Conservation (phyloP, 2,329 filamentous ascomycete species). For the Pseudogymnoascus destructans region DNA sequence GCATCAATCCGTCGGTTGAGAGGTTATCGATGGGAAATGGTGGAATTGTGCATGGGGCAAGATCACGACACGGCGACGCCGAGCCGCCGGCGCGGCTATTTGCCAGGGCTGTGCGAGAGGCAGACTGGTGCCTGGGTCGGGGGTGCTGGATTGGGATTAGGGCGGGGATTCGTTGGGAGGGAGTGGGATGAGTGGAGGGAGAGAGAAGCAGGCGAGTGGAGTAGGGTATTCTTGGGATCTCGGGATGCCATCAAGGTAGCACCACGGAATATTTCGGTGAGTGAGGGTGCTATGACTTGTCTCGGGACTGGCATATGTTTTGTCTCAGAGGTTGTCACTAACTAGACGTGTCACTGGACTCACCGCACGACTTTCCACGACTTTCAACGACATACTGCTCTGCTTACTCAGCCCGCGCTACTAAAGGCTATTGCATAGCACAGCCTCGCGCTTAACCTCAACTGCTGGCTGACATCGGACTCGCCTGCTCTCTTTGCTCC, state of each 20-base stretch:
- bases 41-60: background rate
- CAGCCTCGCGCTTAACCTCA: slow-evolving; percentile 7
- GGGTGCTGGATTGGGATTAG: background rate
- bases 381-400: background rate
- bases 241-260: background rate
- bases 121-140: background rate
- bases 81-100: slow-evolving; percentile 5
- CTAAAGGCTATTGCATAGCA: slow-evolving; percentile 3
- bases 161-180: background rate
- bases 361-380: no score
- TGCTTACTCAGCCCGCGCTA: slow-evolving; percentile 4
- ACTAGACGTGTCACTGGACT: background rate
- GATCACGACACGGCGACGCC: background rate
- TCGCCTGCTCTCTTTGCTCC: background rate
- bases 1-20: background rate
- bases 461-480: background rate
- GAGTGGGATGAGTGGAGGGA: background rate
- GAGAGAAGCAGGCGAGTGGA: background rate
- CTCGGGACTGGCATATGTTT: background rate
- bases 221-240: background rate
- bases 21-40: slow-evolving; percentile 1
- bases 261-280: background rate
- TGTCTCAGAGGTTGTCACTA: background rate
- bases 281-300: background rate
- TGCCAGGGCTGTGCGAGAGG: slow-evolving; percentile 2